Evolutionary conservation across 2,329 filamentous ascomycete species (phyloP).

Genomic region (Macrophomina phaseolina): DNA sequence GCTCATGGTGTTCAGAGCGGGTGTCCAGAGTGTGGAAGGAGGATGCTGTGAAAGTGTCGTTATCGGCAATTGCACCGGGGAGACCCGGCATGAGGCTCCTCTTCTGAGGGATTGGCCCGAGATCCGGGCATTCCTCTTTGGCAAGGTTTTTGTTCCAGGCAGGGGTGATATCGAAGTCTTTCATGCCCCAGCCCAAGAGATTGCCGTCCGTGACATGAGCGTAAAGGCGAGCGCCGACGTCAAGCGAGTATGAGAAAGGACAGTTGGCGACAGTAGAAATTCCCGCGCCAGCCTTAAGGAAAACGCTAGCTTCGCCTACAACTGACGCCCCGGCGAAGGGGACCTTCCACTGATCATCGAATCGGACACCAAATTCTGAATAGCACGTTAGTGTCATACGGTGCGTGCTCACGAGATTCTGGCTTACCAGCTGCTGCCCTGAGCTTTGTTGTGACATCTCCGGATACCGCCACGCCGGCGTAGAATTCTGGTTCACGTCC

Average conservation of each 20-base stretch:
- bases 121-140: not conserved
- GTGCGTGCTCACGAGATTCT: not conserved
- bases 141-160: not conserved
- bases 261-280: not conserved
- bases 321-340: not conserved
- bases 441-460: not conserved
- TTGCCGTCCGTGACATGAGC: not conserved
- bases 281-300: not conserved
- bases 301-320: not conserved
- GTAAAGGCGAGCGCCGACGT: not conserved
- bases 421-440: not conserved
- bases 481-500: not conserved
- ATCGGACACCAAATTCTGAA: not conserved
- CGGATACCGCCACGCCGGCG: not conserved
- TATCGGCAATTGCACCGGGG: not conserved
- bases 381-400: not conserved
- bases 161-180: not conserved
- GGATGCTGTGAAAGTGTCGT: not conserved
- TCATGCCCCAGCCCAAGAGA: not conserved
- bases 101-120: not conserved
- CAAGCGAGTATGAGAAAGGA: not conserved
- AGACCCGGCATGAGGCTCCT: not conserved
- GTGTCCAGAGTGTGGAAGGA: not conserved
- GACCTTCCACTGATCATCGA: not conserved
- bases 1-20: not conserved